These are phyloP conservation scores for Pseudogymnoascus sp. DNA, from an alignment of 2,329 filamentous ascomycete species.

Conservation along the genomic window DNA sequence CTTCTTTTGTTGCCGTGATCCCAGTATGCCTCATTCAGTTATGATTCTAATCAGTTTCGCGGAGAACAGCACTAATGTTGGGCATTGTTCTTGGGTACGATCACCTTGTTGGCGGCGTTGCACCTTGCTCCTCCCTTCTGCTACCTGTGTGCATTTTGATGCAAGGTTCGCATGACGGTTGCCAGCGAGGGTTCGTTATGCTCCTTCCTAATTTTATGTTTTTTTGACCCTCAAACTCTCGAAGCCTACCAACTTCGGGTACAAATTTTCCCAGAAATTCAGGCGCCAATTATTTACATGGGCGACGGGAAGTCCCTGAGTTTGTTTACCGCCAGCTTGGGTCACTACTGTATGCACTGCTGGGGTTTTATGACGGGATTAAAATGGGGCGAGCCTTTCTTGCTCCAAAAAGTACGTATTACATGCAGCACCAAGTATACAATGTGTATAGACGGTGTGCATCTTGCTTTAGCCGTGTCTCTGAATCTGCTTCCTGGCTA, in stretches of 20 bases:
- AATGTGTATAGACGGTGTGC: neutral
- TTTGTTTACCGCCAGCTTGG: neutral
- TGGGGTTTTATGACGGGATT: neutral
- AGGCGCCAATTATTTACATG: conserved; percentile 1
- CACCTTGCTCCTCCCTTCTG: neutral
- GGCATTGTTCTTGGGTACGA: neutral
- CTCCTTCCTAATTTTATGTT: neutral
- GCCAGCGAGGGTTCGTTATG: neutral
- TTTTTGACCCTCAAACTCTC: neutral
- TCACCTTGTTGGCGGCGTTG: neutral
- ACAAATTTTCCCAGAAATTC: neutral
- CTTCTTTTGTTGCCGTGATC: neutral
- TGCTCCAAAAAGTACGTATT: conserved; percentile 3
- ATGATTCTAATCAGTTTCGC: neutral
- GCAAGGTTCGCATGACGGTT: neutral
- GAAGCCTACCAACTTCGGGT: neutral
- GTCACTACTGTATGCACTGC: neutral
- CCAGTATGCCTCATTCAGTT: neutral
- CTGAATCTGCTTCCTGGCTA: neutral
- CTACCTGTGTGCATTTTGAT: neutral
- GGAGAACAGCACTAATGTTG: neutral
- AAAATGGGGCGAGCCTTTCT: neutral
- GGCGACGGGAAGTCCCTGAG: neutral
- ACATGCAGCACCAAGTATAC: neutral
- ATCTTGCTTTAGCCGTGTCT: neutral